Evolutionary conservation across 2,329 filamentous ascomycete genomes (phyloP), one percentile per base, ranked within the genome.

Genomic region (Ophiocordyceps camponoti-rufipedis): DNA sequence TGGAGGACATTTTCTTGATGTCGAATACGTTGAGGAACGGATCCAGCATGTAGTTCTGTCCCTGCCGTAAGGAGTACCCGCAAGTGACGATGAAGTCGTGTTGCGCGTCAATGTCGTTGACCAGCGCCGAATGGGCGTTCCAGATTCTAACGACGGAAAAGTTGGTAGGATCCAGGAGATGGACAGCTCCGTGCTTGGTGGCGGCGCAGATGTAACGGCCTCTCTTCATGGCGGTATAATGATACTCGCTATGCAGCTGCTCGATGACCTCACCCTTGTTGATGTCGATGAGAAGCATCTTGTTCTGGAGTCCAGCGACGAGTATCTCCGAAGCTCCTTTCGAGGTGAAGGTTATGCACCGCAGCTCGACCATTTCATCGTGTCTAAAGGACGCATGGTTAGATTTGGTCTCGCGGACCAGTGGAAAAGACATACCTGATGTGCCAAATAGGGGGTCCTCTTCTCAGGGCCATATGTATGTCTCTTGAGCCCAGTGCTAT

Each of bases 91-190:
- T 78, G 52, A 91, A 91, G 60, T 96, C 89, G 56, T 91, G 85
- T 57, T 91, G 85, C 9, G 88, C 86, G 65, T 98, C 91, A 85
- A 98, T 95, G 60, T 96, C 89, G 60, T 86, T 94, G 58, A 98
- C 85, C 44, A 80, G 76, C 9, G 85, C 84, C 1, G 82, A 81
- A 58, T 98, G 91, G 0, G 89, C 87, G 58, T 85, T 85, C 84
- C 91, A 98, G 11, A 77, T 78, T 59, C 89, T 93, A 53, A 91
- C 70, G 5, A 94, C 72, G 40, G 76, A 74, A 56, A 94, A 84
- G 46, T 73, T 85, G 46, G 76, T 69, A 1, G 88, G 76, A 56
- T 94, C 89, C 19, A 98, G 70, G 29, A 95, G 80, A 61, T 96
- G 81, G 43, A 98, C 82, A 16, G 77, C 75, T 41, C 91, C 91